Base-by-base conservation (phyloP, 139 green algal genomes). In the Auxenochlorella protothecoides region DNA sequence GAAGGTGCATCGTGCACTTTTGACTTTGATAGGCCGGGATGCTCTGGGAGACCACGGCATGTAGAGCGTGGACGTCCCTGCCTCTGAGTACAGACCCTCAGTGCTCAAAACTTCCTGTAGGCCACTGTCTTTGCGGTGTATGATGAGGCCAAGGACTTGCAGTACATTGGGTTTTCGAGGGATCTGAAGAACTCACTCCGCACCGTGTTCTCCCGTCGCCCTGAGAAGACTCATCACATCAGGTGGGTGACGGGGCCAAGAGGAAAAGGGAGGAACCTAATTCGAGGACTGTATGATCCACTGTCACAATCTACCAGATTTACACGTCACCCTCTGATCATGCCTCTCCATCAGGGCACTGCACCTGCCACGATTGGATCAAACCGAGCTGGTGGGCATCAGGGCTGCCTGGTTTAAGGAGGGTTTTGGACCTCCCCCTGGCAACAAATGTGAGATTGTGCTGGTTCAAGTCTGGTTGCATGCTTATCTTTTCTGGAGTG, bases 151-250 rank as follows among this genome's bases (percentile, higher is more conserved):
- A 83, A 89, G 68, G 88, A 89, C 73, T 78, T 97, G 70, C 92
- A 97, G 83, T 97, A 93, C 77, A 81, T 97, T 7, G 92, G 92
- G 5, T 97, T 97, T 71, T 90, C 85, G 27, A 86, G 85, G 65
- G 83, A 94, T 64, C 81, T 96, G 67, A 77, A 84, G 15, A 88
- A 89, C 75, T 88, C 88, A 16, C 83, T 97, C 71, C 71, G 88
- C 12, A 94, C 85, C 4, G 65, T 96, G 6, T 84, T 97, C 55
- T 80, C 82, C 55, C 79, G 92, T 12, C 79, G 91, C 0, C 88
- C 91, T 6, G 91, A 97, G 44, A 89, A 92, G 67, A 80, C 87
- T 4, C 81, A 90, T 80, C 94, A 85, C 74, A 96, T 86, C 86
- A 93, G 90, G 86, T 86, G 53, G 64, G 68, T 51, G 13, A 14